These are phyloP conservation scores for Yarrowia bubula DNA, from an alignment of 805 yeast genomes.

Conservation along the genomic window DNA sequence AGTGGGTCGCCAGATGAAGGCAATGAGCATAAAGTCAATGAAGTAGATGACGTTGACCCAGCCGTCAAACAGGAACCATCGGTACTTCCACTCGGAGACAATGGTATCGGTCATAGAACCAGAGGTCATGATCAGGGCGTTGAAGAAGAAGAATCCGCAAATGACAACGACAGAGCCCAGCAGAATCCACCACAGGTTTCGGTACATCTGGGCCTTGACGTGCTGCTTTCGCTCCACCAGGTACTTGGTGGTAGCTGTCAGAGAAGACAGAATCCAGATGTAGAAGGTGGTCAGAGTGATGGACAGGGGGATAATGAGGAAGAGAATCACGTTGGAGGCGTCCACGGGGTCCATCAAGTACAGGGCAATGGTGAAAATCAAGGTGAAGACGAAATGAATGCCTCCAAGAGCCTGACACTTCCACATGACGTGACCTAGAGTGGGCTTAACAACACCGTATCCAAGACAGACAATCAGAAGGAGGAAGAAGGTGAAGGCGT, in stretches of 20 bases:
- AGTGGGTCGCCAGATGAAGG: slow-evolving; percentile 97
- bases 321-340: slow-evolving; percentile 50
- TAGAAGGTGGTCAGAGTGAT: slow-evolving; percentile 71
- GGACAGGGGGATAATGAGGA: slow-evolving; percentile 69
- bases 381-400: slow-evolving; percentile 54
- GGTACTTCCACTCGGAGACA: slow-evolving; percentile 87
- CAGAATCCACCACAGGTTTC: slow-evolving; percentile 69
- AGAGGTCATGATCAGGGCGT: slow-evolving; percentile 68
- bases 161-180: slow-evolving; percentile 63
- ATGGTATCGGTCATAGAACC: slow-evolving; percentile 73
- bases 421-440: slow-evolving; percentile 76
- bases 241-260: slow-evolving; percentile 69
- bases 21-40: slow-evolving; percentile 74
- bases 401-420: slow-evolving; percentile 60
- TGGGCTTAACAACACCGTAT: slow-evolving; percentile 89
- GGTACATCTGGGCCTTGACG: slow-evolving; percentile 86
- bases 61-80: slow-evolving; percentile 85
- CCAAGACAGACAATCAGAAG: slow-evolving; percentile 84
- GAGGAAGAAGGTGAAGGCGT: slow-evolving; percentile 84
- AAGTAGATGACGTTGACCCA: slow-evolving; percentile 93
- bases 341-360: slow-evolving; percentile 49
- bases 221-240: slow-evolving; percentile 84
- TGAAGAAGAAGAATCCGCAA: slow-evolving; percentile 65
- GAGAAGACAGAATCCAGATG: slow-evolving; percentile 66
- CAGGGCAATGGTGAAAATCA: slow-evolving; percentile 53